Percentiles rank a stretch among this genome's conserved stretches.
phyloP scores from a whole-genome alignment of 1,284 basidiomycete genomes.

The Leccinum proximum region DNA sequence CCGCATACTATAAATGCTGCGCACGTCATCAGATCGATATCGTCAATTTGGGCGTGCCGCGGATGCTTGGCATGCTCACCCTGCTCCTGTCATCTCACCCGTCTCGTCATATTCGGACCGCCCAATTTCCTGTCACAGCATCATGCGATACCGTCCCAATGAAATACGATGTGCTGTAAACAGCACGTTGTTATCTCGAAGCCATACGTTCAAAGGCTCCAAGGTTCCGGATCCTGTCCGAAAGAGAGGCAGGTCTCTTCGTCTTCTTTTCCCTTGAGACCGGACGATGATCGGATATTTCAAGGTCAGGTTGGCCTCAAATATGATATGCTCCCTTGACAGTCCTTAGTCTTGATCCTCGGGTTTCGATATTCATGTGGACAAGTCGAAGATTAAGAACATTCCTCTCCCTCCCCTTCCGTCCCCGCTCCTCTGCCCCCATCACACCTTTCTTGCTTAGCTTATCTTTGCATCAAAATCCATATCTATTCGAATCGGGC shows the following conservation, averaged over 20 bases:
- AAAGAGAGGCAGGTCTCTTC: constrained; percentile 40
- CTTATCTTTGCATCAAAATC: constrained; percentile 93
- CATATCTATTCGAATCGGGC: constrained; percentile 85
- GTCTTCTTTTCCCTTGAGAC: constrained; percentile 37
- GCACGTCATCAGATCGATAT: no score
- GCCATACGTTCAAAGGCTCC: constrained; percentile 46
- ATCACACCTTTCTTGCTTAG: constrained; percentile 93
- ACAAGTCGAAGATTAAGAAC: constrained; percentile 20
- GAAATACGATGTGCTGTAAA: constrained; percentile 68
- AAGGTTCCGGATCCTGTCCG: constrained; percentile 59
- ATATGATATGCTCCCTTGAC: constrained; percentile 15
- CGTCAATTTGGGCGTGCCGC: no score
- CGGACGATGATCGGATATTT: constrained; percentile 43
- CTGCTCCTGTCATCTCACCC: constrained; percentile 28
- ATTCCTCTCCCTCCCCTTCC: constrained; percentile 51
- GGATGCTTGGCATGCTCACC: no score
- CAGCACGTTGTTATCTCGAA: constrained; percentile 76
- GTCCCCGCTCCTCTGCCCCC: constrained; percentile 81
- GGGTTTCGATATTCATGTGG: constrained; percentile 12
- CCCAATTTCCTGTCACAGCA: constrained; percentile 16
- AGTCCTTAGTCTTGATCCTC: not conserved
- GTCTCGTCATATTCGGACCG: constrained; percentile 19
- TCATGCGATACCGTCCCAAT: constrained; percentile 49
- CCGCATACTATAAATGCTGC: no score
- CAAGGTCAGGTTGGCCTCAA: constrained; percentile 39